phyloP scores from a whole-genome alignment of 2,329 filamentous ascomycete species.

The Monosporascus cannonballus region DNA sequence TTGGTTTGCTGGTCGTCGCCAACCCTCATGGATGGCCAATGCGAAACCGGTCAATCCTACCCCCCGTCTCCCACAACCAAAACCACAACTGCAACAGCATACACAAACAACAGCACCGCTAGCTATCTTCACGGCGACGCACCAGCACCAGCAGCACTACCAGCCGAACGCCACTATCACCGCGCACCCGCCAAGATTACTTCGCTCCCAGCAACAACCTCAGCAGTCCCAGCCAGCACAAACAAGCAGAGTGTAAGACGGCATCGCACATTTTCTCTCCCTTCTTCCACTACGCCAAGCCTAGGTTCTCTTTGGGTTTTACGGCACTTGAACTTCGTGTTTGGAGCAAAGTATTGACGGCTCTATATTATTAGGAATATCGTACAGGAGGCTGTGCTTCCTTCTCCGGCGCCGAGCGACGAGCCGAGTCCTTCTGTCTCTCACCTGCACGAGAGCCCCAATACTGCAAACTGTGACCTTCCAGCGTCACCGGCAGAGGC shows the following conservation, averaged over 20 bases:
- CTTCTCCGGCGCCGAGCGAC: constrained; percentile 59
- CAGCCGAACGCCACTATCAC: not conserved
- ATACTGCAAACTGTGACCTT: constrained; percentile 19
- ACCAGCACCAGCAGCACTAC: not conserved
- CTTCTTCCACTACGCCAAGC: not conserved
- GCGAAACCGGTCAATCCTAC: constrained; percentile 23
- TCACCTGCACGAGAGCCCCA: constrained; percentile 29
- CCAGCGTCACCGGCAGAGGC: constrained; percentile 18
- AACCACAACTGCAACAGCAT: constrained; percentile 4
- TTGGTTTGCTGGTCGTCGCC: constrained; percentile 31
- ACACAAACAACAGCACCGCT: constrained; percentile 6
- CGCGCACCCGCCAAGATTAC: not conserved
- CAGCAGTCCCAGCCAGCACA: not conserved
- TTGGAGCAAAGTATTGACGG: not conserved
- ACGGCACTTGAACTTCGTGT: not conserved
- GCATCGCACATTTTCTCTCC: not conserved
- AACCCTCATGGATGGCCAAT: constrained; percentile 27
- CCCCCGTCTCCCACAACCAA: constrained; percentile 18
- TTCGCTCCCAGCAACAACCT: not conserved
- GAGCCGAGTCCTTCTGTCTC: constrained; percentile 44
- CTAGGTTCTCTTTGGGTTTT: not conserved
- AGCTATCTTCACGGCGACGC: not conserved
- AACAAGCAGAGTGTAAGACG: constrained; percentile 1
- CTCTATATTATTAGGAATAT: constrained; percentile 7
- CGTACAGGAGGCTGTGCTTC: constrained; percentile 36